Evolutionary conservation across 495 filamentous ascomycete genomes (phyloP).

Genomic region (Aspergillus wentii): DNA sequence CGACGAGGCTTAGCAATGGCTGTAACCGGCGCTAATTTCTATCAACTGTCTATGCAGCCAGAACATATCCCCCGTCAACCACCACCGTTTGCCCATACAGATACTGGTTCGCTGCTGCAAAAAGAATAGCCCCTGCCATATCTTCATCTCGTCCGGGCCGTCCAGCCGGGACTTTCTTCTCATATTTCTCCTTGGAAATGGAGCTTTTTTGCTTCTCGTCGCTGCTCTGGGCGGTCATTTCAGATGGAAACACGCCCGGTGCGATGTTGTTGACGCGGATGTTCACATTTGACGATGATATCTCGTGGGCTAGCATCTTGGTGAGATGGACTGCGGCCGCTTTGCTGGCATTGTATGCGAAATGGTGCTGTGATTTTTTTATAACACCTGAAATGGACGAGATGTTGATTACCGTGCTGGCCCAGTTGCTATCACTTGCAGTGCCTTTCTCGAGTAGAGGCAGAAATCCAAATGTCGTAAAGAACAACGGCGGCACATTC

Average conservation of each 20-base stretch:
- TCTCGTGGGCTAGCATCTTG: conserved; percentile 35
- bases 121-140: conserved; percentile 59
- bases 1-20: too few species aligned
- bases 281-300: conserved; percentile 30
- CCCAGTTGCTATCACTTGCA: conserved; percentile 24
- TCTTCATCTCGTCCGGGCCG: conserved; percentile 60
- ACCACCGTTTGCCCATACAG: conserved; percentile 55
- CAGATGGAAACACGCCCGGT: conserved; percentile 39
- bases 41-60: too few species aligned
- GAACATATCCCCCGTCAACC: conserved; percentile 51
- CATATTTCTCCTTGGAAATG: conserved; percentile 50
- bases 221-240: conserved; percentile 42
- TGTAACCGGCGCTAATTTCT: too few species aligned
- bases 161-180: conserved; percentile 43
- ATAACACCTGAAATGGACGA: conserved; percentile 38
- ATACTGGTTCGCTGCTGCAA: conserved; percentile 55
- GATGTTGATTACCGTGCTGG: conserved; percentile 48
- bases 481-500: conserved; percentile 32
- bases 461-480: conserved; percentile 26
- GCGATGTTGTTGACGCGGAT: conserved; percentile 37
- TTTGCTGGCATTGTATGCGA: conserved; percentile 38
- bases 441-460: conserved; percentile 29
- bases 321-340: conserved; percentile 33
- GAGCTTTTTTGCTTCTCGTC: conserved; percentile 54
- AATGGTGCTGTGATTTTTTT: conserved; percentile 32